Percentiles rank a stretch among this genome's conserved stretches.
Evolutionary conservation across 2,329 filamentous ascomycete genomes (phyloP).

Genomic region (Ophiocordyceps sinensis): DNA sequence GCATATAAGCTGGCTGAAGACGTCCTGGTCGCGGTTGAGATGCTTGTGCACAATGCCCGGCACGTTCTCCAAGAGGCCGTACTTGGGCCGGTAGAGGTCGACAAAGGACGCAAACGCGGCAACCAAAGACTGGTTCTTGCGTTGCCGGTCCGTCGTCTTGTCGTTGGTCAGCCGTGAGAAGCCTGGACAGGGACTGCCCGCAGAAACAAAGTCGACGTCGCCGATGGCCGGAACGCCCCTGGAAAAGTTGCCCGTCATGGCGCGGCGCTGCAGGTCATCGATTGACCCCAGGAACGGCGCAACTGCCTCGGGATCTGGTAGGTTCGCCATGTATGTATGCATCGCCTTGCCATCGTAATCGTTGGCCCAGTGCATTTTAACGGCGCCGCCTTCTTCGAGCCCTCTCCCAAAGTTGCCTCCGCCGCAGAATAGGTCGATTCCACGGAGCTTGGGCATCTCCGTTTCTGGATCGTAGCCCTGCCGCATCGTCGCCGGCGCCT

Average conservation of each 20-base stretch:
- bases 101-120: conserved; percentile 62
- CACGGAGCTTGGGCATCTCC: conserved; percentile 29
- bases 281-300: conserved; percentile 57
- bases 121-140: conserved; percentile 62
- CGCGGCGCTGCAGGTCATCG: conserved; percentile 47
- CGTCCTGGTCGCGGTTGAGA: conserved; percentile 37
- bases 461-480: conserved; percentile 40
- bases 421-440: conserved; percentile 64
- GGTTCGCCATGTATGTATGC: conserved; percentile 61
- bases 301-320: conserved; percentile 20
- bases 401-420: conserved; percentile 66
- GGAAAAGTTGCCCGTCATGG: conserved; percentile 34
- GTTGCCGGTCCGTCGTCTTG: conserved; percentile 37
- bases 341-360: conserved; percentile 51
- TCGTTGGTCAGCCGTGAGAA: conserved; percentile 52
- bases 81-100: conserved; percentile 62
- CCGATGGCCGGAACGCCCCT: conserved; percentile 40
- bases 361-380: conserved; percentile 52
- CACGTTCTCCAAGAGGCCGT: conserved; percentile 68
- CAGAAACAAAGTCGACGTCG: conserved; percentile 53
- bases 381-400: conserved; percentile 54
- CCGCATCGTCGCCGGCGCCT: conserved; percentile 22
- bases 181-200: conserved; percentile 64
- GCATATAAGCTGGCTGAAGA: conserved; percentile 60
- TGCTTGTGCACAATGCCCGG: conserved; percentile 42